Base-by-base conservation (phyloP, 371 early-diverging fungal genomes). In the Mucor mucedo region DNA sequence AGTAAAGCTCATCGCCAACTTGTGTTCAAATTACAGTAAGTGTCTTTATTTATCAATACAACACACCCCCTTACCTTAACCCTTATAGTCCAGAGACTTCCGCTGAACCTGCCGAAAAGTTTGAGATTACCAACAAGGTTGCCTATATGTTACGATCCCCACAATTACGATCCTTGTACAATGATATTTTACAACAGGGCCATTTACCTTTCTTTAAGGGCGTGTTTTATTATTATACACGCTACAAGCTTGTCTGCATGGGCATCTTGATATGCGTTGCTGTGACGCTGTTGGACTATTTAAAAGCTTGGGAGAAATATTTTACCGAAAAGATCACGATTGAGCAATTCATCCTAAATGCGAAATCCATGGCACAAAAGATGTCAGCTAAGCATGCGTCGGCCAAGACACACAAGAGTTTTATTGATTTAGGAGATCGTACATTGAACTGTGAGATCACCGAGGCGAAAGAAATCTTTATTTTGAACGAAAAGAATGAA, bases 391-490 rank as follows among this genome's bases (percentile, higher is more conserved):
- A 60, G 10, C 63, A 64, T 35, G 40, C 55, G 4, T 27, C 63
- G 2, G 63, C 60, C 14, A 60, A 54, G 33, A 60, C 69, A 9
- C 69, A 69, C 30, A 63, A 58, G 3, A 69, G 60, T 32, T 69
- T 42, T 21, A 63, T 69, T 39, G 69, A 69, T 47, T 41, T 69
- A n/a, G 69, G 64, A 0, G 52, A 63, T 45, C 27, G 60, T n/a
- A 57, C 56, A 2, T 44, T 69, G 14, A 30, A 40, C 42, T 69
- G 69, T 48, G 69, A 69, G 29, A 69, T 69, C 21, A 69, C 64
- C 38, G 28, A 35, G 6, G 44, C 52, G 21, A 63, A 52, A 39
- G 60, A 69, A 11, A 69, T 69, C 4, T 60, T 59, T 32, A 32
- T 69, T 3, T 27, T 64, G 3, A 49, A 63, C 52, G 42, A 65